Evolutionary conservation across 768 basidiomycete species (phyloP).

Genomic region (Trametes elegans): DNA sequence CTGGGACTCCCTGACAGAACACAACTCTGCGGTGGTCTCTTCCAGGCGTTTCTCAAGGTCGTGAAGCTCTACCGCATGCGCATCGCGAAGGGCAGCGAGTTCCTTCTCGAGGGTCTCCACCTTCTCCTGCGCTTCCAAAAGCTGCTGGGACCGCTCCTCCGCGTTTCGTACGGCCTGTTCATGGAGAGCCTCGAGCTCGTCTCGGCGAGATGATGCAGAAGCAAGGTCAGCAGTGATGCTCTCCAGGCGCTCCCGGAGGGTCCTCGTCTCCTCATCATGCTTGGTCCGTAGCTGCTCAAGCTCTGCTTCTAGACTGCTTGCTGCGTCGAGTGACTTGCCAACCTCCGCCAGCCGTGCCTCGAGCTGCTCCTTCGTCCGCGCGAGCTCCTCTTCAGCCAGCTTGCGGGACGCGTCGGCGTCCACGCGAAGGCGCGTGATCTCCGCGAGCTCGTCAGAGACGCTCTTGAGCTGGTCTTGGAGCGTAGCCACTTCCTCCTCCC

Average conservation of each 20-base stretch:
- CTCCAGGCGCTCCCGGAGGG: conserved; percentile 5
- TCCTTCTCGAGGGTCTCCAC: conserved; percentile 10
- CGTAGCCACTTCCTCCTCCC: conserved; percentile 8
- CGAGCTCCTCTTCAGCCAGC: conserved; percentile 23
- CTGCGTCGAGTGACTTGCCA: conserved; percentile 19
- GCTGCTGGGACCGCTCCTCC: not conserved
- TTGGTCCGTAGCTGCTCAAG: conserved; percentile 2
- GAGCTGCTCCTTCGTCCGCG: conserved; percentile 20
- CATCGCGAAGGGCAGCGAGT: conserved; percentile 6
- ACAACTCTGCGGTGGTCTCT: conserved; percentile 17
- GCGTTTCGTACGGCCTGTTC: conserved; percentile 5
- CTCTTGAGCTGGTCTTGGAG: conserved; percentile 20
- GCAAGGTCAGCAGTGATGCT: conserved; percentile 5
- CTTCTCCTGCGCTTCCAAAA: not conserved
- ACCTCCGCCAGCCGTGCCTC: conserved; percentile 27
- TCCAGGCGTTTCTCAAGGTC: conserved; percentile 22
- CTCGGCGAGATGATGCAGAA: not conserved
- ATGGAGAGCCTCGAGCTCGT: conserved; percentile 16
- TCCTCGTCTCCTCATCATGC: conserved; percentile 10
- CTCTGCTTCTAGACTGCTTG: conserved; percentile 16
- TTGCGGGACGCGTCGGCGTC: conserved; percentile 16
- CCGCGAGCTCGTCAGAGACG: conserved; percentile 21
- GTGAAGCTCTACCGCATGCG: conserved; percentile 20
- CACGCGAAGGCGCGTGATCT: conserved; percentile 5
- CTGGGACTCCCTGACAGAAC: conserved; percentile 12